phyloP scores from a whole-genome alignment of 108 stramenopile genomes.

The Aurantiochytrium sp. region DNA sequence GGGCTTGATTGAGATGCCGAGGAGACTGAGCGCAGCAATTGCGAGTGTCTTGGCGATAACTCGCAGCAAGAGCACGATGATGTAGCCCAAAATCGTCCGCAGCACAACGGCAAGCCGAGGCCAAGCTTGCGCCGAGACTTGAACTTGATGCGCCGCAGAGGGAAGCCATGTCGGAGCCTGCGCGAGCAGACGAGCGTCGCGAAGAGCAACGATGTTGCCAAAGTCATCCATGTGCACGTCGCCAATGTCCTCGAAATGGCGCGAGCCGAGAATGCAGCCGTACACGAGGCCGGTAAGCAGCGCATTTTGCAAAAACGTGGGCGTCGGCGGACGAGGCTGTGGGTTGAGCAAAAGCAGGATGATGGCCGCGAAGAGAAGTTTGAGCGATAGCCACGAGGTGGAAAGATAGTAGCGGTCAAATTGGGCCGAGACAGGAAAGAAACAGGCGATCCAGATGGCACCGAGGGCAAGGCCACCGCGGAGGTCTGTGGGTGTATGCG shows the following conservation, averaged over 20 bases:
- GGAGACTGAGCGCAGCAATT: neutral
- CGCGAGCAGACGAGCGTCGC: neutral
- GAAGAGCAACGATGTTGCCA: neutral
- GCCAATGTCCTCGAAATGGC: neutral
- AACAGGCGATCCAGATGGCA: neutral
- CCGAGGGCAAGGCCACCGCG: conserved; percentile 11
- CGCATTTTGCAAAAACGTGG: conserved; percentile 6
- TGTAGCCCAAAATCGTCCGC: neutral
- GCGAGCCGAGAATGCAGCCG: neutral
- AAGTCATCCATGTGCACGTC: neutral
- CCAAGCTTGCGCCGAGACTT: neutral
- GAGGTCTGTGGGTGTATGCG: neutral
- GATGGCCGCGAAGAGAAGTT: neutral
- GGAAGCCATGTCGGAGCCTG: neutral
- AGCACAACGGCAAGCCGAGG: neutral
- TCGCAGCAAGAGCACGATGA: neutral
- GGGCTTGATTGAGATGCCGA: neutral
- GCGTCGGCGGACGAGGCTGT: neutral
- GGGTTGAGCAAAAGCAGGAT: neutral
- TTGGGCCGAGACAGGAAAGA: neutral
- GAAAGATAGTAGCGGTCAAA: neutral
- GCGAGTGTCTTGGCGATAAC: neutral
- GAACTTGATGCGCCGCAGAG: neutral
- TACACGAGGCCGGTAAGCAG: neutral
- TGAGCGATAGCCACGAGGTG: neutral